Evolutionary conservation across 495 filamentous ascomycete genomes (phyloP), one percentile per base, ranked within the genome.

Genomic region (Neurospora cerealis): DNA sequence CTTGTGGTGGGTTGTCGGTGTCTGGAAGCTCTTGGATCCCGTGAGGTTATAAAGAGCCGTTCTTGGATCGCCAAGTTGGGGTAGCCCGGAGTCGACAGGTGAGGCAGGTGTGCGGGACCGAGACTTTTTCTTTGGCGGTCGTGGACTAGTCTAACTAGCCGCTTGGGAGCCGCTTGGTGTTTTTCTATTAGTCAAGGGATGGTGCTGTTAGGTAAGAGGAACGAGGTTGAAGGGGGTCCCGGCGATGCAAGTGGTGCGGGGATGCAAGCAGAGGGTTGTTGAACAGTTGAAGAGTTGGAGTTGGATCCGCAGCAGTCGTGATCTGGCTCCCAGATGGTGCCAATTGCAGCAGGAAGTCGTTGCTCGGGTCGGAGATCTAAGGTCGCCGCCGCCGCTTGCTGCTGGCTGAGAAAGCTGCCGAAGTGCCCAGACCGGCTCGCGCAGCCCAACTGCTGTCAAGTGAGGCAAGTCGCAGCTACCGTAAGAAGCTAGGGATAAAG

Each of bases 101-200:
- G 54, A 62, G 54, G 24, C 54, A 66, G 54, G 48, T 1, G 54
- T 62, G 54, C 54, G 6, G 15, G 54, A 28, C 44, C 46, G 10
- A 28, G 48, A 60, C 48, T 60, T 60, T 60, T 60, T 60, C 21
- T 60, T 60, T 60, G 19, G 44, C 17, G 15, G 40, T 15, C 6
- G 32, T 32, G 42, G 42, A 46, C 42, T 62, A 46, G 70, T 72
- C 42, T 72, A 28, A 46, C 42, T 48, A 72, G 32, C 38, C 71
- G 28, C 32, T 28, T 48, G 70, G 54, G 32, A 72, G 71, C 41
- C 71, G 71, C 48, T 38, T 41, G 40, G 74, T 66, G 75, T 34
- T 81, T 84, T 86, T 84, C 79, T 85, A 82, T 86, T 86, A 86
- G 85, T 86, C 85, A 86, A 84, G 71, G 73, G 73, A 72, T 42